Base-by-base conservation (phyloP, 148 eudicot genomes). In the Vaccinium macrocarpon region DNA sequence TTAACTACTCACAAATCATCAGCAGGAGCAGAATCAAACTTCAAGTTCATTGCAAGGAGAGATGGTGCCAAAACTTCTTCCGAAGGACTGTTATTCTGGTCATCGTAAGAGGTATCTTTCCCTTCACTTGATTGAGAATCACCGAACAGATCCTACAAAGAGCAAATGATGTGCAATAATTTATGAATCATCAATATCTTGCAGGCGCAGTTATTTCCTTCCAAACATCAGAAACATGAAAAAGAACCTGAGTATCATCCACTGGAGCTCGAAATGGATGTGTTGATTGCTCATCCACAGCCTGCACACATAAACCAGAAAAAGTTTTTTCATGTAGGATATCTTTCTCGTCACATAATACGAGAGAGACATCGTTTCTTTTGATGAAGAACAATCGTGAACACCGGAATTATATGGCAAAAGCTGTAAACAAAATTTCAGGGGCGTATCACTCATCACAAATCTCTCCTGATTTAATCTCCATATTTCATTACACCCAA, bases 161-260 rank as follows among this genome's bases (percentile, higher is more conserved):
- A 48, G 68, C 56, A 80, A 74, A 52, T n/a, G 71, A 35, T 38
- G 12, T 52, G 51, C 53, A 42, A 76, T 35, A 48, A n/a, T 35
- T 35, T 23, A 27, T 21, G 23, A 25, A 70, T 82, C 66, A 11
- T 38, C 61, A 84, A 48, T 50, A 82, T 80, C 85, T 19, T 57
- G 46, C 10, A 21, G 71, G n/a, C 38, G 50, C n/a, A 25, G 5
- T 13, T 19, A 29, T 27, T 78, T 72, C n/a, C 72, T 84, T 50
- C 46, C 23, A 57, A 79, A 62, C 38, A 70, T 23, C 55, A 62
- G 52, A 72, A 29, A 81, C 70, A 2, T 32, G 80, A 77, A 66
- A 75, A 81, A 92, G 59, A 83, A 97, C 99, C 98, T 94, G 93
- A 25, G 98, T 95, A 81, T 97, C 94, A 80, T 87, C 85, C 29